These are phyloP conservation scores for Clitopilus passeckerianus DNA, from an alignment of 768 basidiomycete genomes.

Conservation along the genomic window DNA sequence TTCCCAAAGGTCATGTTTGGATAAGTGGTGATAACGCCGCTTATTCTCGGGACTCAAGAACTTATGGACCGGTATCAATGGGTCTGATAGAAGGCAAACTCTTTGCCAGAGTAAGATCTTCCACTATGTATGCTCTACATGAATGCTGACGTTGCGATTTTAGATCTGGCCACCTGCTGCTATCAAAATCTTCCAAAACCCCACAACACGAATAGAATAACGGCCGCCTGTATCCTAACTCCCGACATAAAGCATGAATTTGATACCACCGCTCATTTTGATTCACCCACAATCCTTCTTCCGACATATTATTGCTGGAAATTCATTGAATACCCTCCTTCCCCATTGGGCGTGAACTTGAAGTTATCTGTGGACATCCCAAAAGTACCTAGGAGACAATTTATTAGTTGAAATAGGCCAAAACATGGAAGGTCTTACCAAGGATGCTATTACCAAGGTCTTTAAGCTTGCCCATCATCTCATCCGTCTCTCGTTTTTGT, in stretches of 20 bases:
- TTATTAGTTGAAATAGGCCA: background rate
- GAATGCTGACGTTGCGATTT: background rate
- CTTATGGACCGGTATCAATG: constrained; percentile 90
- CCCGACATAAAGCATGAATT: background rate
- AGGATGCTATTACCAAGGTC: constrained; percentile 87
- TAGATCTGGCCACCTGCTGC: constrained; percentile 40
- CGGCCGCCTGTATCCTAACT: background rate
- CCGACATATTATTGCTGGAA: constrained; percentile 44
- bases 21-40: constrained; percentile 84
- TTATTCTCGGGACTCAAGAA: constrained; percentile 80
- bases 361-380: constrained; percentile 96
- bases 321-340: constrained; percentile 95
- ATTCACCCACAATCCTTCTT: background rate
- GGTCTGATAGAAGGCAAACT: constrained; percentile 69
- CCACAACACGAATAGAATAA: constrained; percentile 34
- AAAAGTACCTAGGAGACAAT: constrained; percentile 63
- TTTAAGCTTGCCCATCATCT: constrained; percentile 93
- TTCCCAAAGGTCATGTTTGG: constrained; percentile 90
- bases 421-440: constrained; percentile 39
- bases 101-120: constrained; percentile 50
- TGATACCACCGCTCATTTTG: background rate
- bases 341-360: constrained; percentile 89
- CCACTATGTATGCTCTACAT: background rate
- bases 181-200: constrained; percentile 36
- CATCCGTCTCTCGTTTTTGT: constrained; percentile 81